Conservation (phyloP, 148 eudicot species). For the Dianthus caryophyllus region DNA sequence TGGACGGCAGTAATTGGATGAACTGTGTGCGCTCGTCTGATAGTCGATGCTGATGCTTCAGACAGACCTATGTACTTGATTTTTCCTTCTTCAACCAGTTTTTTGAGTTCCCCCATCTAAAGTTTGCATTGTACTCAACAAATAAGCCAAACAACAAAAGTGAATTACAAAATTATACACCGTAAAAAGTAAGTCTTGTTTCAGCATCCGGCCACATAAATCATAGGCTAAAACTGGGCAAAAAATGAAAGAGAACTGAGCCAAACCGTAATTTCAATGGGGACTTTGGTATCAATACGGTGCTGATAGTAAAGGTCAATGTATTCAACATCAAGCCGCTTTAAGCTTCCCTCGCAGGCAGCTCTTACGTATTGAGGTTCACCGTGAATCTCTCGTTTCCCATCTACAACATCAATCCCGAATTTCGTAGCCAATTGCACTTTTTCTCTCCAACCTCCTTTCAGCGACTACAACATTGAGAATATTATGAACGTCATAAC, state of each 20-base stretch:
- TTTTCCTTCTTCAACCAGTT: slow-evolving; percentile 37
- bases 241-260: background rate
- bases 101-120: slow-evolving; percentile 40
- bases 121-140: background rate
- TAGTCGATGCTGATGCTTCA: slow-evolving; percentile 39
- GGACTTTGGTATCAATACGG: slow-evolving; percentile 29
- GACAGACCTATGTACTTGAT: slow-evolving; percentile 34
- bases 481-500: background rate
- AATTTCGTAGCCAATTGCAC: slow-evolving; percentile 32
- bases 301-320: slow-evolving; percentile 40
- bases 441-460: slow-evolving; percentile 32
- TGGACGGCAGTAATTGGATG: slow-evolving; percentile 39
- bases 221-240: background rate
- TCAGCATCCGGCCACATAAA: background rate
- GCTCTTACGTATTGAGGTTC: slow-evolving; percentile 32
- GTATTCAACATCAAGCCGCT: slow-evolving; percentile 34
- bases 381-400: slow-evolving; percentile 16
- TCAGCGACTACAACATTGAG: slow-evolving; percentile 24
- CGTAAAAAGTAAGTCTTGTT: background rate
- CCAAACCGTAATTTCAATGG: slow-evolving; percentile 40
- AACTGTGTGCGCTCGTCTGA: slow-evolving; percentile 39
- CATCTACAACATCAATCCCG: slow-evolving; percentile 20
- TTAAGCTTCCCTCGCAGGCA: slow-evolving; percentile 37
- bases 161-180: no score
- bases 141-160: background rate